Evolutionary conservation across 176 grass and related monocot species (phyloP).

Genomic region (Raddia guianensis): DNA sequence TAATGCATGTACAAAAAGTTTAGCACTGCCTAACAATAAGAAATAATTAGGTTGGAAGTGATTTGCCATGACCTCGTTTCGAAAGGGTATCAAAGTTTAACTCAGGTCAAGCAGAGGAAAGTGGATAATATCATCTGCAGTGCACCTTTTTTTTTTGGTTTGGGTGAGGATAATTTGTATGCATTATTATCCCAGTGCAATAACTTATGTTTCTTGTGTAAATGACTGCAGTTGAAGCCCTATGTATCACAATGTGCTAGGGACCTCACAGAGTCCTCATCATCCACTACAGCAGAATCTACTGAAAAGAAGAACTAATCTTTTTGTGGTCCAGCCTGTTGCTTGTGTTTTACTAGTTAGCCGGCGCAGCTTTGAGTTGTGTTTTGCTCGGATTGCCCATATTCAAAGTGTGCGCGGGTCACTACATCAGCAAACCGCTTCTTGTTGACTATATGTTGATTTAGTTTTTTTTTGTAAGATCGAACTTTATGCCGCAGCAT

Average conservation of each 20-base stretch:
- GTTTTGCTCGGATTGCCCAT: slow-evolving; percentile 1
- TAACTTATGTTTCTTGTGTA: slow-evolving; percentile 11
- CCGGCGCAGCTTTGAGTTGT: background rate
- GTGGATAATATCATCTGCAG: background rate
- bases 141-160: background rate
- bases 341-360: slow-evolving; percentile 14
- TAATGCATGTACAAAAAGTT: background rate
- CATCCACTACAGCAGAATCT: slow-evolving; percentile 59
- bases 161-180: background rate
- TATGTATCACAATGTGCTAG: slow-evolving; percentile 76
- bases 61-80: background rate
- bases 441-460: background rate
- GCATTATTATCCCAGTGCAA: background rate
- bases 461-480: background rate
- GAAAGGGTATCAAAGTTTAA: background rate
- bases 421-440: background rate
- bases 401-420: background rate
- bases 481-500: slow-evolving; percentile 5
- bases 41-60: background rate
- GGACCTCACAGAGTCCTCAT: slow-evolving; percentile 43
- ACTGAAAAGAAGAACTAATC: slow-evolving; percentile 61
- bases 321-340: background rate
- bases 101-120: background rate
- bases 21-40: background rate
- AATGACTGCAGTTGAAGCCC: slow-evolving; percentile 75